Evolutionary conservation across 2,329 filamentous ascomycete species (phyloP).

Genomic region (Sporothrix variecibatus): DNA sequence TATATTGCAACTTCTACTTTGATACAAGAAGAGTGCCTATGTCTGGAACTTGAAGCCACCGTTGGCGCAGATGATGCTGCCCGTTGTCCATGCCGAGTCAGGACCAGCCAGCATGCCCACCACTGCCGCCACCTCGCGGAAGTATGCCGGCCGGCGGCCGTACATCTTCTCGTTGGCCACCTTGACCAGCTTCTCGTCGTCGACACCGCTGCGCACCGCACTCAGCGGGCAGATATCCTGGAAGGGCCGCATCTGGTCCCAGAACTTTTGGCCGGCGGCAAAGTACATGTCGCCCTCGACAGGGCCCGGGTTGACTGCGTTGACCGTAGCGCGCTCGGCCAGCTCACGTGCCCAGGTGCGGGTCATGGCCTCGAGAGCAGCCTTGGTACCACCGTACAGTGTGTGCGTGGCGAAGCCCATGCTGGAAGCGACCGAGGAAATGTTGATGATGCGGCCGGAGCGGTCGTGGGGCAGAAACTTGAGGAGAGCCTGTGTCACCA

Average conservation of each 20-base stretch:
- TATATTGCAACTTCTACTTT: too few relatives aligned
- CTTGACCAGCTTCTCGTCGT: conserved; percentile 60
- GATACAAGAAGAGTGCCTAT: neutral
- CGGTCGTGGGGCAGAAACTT: conserved; percentile 70
- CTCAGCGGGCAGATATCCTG: conserved; percentile 64
- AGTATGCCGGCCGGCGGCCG: conserved; percentile 62
- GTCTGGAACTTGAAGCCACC: conserved; percentile 62
- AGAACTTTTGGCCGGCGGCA: conserved; percentile 46
- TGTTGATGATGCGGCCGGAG: conserved; percentile 57
- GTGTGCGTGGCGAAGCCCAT: conserved; percentile 56
- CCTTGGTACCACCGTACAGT: conserved; percentile 61
- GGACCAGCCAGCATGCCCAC: conserved; percentile 73
- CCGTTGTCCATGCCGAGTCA: conserved; percentile 76
- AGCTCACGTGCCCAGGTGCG: conserved; percentile 61
- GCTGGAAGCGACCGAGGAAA: conserved; percentile 56
- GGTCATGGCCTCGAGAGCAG: conserved; percentile 60
- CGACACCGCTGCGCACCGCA: conserved; percentile 60
- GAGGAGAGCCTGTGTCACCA: conserved; percentile 72
- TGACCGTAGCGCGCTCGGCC: conserved; percentile 54
- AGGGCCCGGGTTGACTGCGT: conserved; percentile 59
- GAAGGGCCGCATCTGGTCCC: conserved; percentile 46
- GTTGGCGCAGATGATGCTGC: conserved; percentile 77
- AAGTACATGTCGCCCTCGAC: conserved; percentile 56
- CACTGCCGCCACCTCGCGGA: conserved; percentile 70
- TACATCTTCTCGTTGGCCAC: conserved; percentile 43